phyloP scores from a whole-genome alignment of 371 early-diverging fungal genomes.

The Apophysomyces sp. region DNA sequence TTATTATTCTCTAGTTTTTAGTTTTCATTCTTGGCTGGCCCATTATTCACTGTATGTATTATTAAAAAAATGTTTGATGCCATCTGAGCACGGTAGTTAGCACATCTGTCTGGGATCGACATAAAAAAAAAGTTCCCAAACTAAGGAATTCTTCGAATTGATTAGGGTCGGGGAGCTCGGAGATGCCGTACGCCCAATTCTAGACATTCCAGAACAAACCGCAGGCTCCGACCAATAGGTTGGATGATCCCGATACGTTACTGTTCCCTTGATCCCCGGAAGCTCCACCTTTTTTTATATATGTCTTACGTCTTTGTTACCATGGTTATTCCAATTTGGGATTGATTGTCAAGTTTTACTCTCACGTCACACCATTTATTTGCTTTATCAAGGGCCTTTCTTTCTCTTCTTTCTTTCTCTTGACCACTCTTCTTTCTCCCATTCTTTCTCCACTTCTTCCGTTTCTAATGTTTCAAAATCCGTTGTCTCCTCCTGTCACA shows the following conservation, averaged over 20 bases:
- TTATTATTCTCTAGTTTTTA: not conserved
- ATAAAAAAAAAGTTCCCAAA: not conserved
- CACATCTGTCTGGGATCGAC: too few species aligned
- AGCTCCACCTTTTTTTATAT: too few species aligned
- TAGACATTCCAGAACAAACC: not conserved
- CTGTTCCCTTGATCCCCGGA: not conserved
- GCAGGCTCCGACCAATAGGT: not conserved
- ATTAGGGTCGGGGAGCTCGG: conserved; percentile 2
- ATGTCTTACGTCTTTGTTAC: not conserved
- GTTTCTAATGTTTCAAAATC: conserved; percentile 5
- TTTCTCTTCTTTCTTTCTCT: conserved; percentile 3
- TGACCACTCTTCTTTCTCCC: not conserved
- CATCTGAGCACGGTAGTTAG: conserved; percentile 1
- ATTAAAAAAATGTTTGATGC: not conserved
- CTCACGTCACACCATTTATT: conserved; percentile 1
- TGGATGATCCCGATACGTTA: conserved; percentile 1
- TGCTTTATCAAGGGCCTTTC: conserved; percentile 3
- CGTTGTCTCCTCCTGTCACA: conserved; percentile 27
- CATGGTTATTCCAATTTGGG: not conserved
- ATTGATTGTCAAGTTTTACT: conserved; percentile 1
- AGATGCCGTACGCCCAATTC: not conserved
- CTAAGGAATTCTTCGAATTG: not conserved
- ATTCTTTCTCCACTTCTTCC: not conserved
- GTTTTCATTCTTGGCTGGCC: conserved; percentile 9
- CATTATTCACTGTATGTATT: not conserved